Evolutionary conservation across 148 eudicot species (phyloP).

Genomic region (Selenicereus undatus): DNA sequence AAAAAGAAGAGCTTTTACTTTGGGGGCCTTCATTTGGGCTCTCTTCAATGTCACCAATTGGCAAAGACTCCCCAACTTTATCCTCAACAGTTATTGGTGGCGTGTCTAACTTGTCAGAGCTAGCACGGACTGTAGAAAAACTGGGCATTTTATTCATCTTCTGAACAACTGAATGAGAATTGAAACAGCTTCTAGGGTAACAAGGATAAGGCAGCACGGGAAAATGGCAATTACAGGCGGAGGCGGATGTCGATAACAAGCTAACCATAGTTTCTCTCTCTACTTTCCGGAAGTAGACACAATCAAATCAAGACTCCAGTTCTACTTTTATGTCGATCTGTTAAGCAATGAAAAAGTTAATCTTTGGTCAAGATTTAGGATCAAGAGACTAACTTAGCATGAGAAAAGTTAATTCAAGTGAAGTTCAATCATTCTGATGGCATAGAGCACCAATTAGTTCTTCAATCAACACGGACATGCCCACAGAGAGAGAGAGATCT

Average conservation of each 20-base stretch:
- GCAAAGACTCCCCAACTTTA: not conserved
- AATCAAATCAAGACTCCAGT: not conserved
- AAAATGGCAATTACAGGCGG: constrained; percentile 1
- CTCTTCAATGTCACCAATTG: not conserved
- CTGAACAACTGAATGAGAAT: not conserved
- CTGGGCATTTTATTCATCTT: not conserved
- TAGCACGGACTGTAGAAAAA: constrained; percentile 9
- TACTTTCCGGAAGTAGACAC: not conserved
- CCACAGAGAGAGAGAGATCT: not conserved
- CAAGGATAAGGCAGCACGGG: not conserved
- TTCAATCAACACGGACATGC: not conserved
- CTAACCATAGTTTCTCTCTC: constrained; percentile 11
- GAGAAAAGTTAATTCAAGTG: not conserved
- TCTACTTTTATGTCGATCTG: not conserved
- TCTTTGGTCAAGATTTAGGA: not conserved
- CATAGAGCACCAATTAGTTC: not conserved
- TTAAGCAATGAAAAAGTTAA: not conserved
- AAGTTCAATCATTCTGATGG: not conserved
- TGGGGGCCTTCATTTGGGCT: constrained; percentile 6
- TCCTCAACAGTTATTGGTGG: constrained; percentile 9
- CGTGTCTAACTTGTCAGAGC: constrained; percentile 11
- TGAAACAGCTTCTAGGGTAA: not conserved
- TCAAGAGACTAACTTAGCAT: not conserved
- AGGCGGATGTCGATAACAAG: constrained; percentile 6
- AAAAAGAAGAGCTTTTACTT: constrained; percentile 10